Evolutionary conservation across 495 filamentous ascomycete genomes (phyloP), one percentile per base, ranked within the genome.

Genomic region (Penicillium robsamsonii): DNA sequence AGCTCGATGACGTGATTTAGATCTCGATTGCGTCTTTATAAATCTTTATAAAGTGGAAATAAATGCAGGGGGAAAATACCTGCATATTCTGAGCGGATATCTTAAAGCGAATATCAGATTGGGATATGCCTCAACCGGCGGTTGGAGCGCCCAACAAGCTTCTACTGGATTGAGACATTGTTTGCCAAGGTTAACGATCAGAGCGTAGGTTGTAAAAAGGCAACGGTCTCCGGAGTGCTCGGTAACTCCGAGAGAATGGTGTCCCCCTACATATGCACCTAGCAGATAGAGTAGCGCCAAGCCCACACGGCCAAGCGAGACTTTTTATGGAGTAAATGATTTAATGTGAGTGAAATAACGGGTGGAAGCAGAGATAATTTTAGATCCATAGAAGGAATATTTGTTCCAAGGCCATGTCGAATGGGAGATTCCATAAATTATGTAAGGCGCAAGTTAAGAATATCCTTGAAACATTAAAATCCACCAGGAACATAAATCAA

Each of bases 1-100:
- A 41, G 48, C 48, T 50, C 35, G 22, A 50, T 50, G 72, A 68
- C 69, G 71, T 67, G 65, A 74, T 74, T 68, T 66, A 64, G 69
- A 69, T 68, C 67, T 62, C 31, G 60, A 74, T 73, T 63, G 66
- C 68, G 65, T 61, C 60, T 58, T 60, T 55, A 50, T 55, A 24
- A 38, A 43, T 61, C 60, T 58, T 60, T 55, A 50, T 55, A 24
- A 38, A 43, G 58, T 35, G n/a, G 41, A 7, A 25, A 24, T 3
- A 7, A 35, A 42, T 24, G 40, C 29, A 42, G 41, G 45, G 20
- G 24, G 43, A 27, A 27, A n/a, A 22, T 0, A 44, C n/a, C 17
- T 57, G 49, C 44, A 25, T 35, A 25, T 35, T 50, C 5, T 41
- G 17, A 50, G 47, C 47, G 47, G 12, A 27, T 27, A 27, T 27